These are phyloP conservation scores for Rosa rugosa DNA, from an alignment of 306 rosid species.

Conservation along the genomic window DNA sequence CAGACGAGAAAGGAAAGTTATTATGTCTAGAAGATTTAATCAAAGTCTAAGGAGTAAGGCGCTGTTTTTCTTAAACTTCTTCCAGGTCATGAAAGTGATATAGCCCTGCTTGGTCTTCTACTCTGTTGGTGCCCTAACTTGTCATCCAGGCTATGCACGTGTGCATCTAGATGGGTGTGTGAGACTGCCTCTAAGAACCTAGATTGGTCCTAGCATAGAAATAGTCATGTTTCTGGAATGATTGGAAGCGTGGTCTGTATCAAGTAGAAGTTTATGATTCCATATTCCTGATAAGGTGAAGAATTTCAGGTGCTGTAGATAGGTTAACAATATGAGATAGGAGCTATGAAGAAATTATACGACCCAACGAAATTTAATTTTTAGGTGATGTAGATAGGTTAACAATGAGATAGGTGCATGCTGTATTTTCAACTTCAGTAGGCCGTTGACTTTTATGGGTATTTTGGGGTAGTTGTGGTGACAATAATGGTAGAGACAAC, in stretches of 20 bases:
- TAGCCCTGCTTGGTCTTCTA: not conserved
- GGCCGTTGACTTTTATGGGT: not conserved
- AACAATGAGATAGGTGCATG: not conserved
- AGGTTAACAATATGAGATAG: not conserved
- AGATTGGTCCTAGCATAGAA: not conserved
- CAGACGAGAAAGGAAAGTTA: not conserved
- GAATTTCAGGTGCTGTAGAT: not conserved
- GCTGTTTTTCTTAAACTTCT: not conserved
- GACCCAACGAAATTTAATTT: not conserved
- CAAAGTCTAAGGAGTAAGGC: not conserved
- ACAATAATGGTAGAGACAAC: not conserved
- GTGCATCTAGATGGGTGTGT: slow-evolving; percentile 9
- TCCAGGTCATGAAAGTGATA: not conserved
- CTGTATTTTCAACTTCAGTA: not conserved
- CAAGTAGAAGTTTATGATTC: not conserved
- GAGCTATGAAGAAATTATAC: not conserved
- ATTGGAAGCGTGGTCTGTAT: not conserved
- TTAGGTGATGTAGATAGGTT: not conserved
- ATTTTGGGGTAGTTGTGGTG: not conserved
- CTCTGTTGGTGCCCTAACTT: not conserved
- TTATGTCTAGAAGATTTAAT: not conserved
- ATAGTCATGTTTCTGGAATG: not conserved
- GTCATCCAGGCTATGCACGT: not conserved
- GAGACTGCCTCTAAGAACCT: not conserved
- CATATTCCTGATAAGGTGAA: not conserved